Percentiles rank a stretch among this genome's conserved stretches.
phyloP scores from a whole-genome alignment of 2,329 filamentous ascomycete genomes.

The Diplodia corticola region DNA sequence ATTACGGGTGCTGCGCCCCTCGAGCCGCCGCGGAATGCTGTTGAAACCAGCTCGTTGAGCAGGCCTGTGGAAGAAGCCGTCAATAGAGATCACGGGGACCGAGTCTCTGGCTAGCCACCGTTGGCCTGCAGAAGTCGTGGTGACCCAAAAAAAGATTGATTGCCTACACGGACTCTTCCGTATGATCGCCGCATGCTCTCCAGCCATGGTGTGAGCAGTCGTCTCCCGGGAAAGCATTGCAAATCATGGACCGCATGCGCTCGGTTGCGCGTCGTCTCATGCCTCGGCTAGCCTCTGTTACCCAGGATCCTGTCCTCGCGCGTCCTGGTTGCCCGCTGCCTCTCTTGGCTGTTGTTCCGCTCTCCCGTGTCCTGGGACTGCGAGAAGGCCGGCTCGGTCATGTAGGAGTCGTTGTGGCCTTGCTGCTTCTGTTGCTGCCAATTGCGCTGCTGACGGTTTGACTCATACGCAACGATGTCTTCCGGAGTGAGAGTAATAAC shows the following conservation, averaged over 20 bases:
- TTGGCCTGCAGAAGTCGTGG: neutral
- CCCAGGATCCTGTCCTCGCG: conserved; percentile 25
- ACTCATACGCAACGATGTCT: conserved; percentile 70
- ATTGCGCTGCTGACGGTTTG: conserved; percentile 50
- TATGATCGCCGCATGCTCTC: neutral
- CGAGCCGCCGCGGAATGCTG: neutral
- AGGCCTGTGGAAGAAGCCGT: neutral
- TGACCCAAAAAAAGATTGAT: neutral
- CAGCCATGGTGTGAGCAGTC: neutral
- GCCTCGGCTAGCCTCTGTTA: neutral
- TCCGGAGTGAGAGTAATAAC: conserved; percentile 67
- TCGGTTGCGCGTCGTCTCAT: neutral
- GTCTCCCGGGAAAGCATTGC: too few relatives aligned
- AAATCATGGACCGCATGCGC: neutral
- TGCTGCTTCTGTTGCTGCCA: conserved; percentile 30
- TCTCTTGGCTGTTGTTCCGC: conserved; percentile 7
- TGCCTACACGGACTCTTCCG: neutral
- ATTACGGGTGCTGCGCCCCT: neutral
- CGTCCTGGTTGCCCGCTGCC: conserved; percentile 6
- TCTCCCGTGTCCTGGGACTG: conserved; percentile 15
- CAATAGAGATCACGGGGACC: neutral
- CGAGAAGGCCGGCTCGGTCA: conserved; percentile 21
- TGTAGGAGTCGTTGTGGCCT: conserved; percentile 15
- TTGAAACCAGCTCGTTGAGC: neutral
- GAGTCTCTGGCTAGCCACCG: neutral